These are phyloP conservation scores for Colletotrichum eleusines DNA, from an alignment of 2,329 filamentous ascomycete genomes.

Conservation along the genomic window DNA sequence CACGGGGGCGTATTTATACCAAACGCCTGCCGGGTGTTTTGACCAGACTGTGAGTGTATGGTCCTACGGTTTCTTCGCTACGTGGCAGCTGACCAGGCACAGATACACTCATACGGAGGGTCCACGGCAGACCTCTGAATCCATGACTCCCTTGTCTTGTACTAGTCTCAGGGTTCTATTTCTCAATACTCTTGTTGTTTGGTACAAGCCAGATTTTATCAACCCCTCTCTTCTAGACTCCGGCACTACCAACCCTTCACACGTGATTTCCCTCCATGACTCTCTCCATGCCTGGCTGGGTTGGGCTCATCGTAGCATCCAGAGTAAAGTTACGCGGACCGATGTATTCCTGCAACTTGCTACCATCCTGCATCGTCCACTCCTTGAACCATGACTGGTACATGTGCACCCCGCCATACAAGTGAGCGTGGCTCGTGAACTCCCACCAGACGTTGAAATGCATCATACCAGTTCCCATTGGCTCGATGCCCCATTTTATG, in stretches of 20 bases:
- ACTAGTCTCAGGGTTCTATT: neutral
- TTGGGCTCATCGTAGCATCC: neutral
- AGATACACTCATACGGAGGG: slow-evolving; percentile 42
- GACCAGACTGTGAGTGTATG: slow-evolving; percentile 66
- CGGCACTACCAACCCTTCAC: neutral
- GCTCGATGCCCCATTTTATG: slow-evolving; percentile 34
- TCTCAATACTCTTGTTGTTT: too few species aligned
- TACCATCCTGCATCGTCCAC: slow-evolving; percentile 23
- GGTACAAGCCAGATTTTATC: neutral
- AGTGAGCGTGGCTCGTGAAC: slow-evolving; percentile 31
- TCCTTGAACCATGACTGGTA: slow-evolving; percentile 9
- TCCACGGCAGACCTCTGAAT: slow-evolving; percentile 37
- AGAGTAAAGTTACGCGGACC: slow-evolving; percentile 21
- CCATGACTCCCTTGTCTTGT: neutral
- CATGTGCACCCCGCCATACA: slow-evolving; percentile 21
- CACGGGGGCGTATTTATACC: slow-evolving; percentile 68
- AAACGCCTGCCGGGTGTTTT: slow-evolving; percentile 67
- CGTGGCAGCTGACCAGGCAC: neutral
- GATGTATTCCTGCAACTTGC: slow-evolving; percentile 14
- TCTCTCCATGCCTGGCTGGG: neutral
- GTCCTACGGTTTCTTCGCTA: neutral
- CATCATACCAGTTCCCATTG: slow-evolving; percentile 36
- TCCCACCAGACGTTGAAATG: slow-evolving; percentile 37
- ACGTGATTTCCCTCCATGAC: neutral
- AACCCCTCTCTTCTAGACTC: neutral